phyloP scores from a whole-genome alignment of 2,329 filamentous ascomycete genomes.

The Zarea fungicola region DNA sequence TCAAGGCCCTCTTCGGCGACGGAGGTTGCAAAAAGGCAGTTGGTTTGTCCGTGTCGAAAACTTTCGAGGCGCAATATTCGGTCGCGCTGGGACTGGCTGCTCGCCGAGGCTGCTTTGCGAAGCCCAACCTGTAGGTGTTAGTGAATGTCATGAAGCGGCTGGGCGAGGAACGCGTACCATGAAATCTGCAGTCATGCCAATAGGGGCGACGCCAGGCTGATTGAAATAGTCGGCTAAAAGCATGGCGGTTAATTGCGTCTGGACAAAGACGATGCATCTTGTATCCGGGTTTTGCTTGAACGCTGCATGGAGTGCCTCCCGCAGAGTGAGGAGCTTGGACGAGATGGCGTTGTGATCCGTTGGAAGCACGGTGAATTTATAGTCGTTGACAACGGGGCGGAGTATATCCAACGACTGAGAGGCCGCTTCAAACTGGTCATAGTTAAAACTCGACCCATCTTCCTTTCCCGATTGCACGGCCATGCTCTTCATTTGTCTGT shows the following conservation, averaged over 20 bases:
- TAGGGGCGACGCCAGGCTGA: constrained; percentile 48
- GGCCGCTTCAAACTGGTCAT: constrained; percentile 39
- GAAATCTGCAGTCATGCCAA: constrained; percentile 54
- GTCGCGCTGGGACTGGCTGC: constrained; percentile 62
- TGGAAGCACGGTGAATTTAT: constrained; percentile 38
- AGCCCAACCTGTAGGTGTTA: constrained; percentile 26
- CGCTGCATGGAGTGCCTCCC: constrained; percentile 53
- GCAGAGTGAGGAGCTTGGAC: constrained; percentile 64
- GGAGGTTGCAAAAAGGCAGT: constrained; percentile 62
- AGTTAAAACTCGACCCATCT: constrained; percentile 16
- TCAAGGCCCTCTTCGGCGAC: constrained; percentile 65
- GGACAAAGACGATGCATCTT: constrained; percentile 83
- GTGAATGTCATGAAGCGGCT: not conserved
- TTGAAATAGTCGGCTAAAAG: constrained; percentile 65
- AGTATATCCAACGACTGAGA: constrained; percentile 55
- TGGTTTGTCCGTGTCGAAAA: constrained; percentile 53
- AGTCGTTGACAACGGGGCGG: constrained; percentile 46
- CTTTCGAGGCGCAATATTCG: constrained; percentile 69
- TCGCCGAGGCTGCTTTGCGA: constrained; percentile 33
- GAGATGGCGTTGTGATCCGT: constrained; percentile 48
- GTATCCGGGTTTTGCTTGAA: constrained; percentile 53
- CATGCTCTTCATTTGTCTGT: constrained; percentile 56
- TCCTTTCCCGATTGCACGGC: constrained; percentile 48
- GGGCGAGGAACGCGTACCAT: constrained; percentile 44
- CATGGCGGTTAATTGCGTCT: constrained; percentile 70